phyloP scores from a whole-genome alignment of 2,329 filamentous ascomycete genomes.

The Monosporascus sp. region DNA sequence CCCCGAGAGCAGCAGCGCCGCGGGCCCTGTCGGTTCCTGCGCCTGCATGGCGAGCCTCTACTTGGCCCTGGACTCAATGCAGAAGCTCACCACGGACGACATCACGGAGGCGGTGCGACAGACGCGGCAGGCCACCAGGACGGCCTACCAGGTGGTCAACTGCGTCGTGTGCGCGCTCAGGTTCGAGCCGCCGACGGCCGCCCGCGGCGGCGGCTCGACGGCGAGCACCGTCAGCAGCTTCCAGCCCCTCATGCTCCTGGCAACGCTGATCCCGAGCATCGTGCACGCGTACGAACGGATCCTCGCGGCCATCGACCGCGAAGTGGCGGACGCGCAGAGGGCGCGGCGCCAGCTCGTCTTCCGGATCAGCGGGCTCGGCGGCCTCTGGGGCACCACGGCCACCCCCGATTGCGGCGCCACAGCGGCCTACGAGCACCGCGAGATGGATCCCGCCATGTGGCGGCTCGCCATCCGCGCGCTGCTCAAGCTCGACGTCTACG shows the following conservation, averaged over 20 bases:
- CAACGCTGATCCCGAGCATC: constrained; percentile 52
- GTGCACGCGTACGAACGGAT: constrained; percentile 54
- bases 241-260: constrained; percentile 56
- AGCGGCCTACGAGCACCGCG: constrained; percentile 34
- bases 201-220: constrained; percentile 3
- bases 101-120: constrained; percentile 42
- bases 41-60: constrained; percentile 46
- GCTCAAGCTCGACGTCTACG: constrained; percentile 54
- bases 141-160: constrained; percentile 46
- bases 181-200: constrained; percentile 21
- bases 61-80: constrained; percentile 46
- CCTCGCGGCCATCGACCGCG: constrained; percentile 49
- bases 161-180: constrained; percentile 45
- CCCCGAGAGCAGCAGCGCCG: constrained; percentile 14
- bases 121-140: constrained; percentile 42
- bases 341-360: constrained; percentile 40
- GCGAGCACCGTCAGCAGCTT: constrained; percentile 43
- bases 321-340: constrained; percentile 39
- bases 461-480: constrained; percentile 48
- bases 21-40: constrained; percentile 27
- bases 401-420: constrained; percentile 22
- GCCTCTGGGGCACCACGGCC: constrained; percentile 37
- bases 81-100: constrained; percentile 39
- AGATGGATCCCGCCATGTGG: constrained; percentile 51
- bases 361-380: constrained; percentile 42